These are phyloP conservation scores for Mycena chlorophos DNA, from an alignment of 768 basidiomycete genomes.

Conservation along the genomic window DNA sequence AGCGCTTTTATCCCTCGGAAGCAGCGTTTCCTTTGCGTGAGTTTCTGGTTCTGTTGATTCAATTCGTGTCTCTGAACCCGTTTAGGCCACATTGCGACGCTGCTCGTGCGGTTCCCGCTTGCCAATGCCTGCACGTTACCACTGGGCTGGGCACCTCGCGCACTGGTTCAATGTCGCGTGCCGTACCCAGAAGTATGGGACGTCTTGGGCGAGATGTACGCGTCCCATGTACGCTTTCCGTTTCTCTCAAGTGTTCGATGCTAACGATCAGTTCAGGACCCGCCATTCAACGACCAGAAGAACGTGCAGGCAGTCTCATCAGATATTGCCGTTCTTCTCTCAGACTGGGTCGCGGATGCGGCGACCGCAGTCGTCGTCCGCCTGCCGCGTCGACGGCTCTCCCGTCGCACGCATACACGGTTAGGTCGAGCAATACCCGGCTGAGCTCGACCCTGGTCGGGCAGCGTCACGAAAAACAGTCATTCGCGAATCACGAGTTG, in stretches of 20 bases:
- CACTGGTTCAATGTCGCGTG: constrained; percentile 79
- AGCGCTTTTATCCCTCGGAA: constrained; percentile 89
- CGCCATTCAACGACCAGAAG: constrained; percentile 79
- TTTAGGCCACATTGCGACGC: constrained; percentile 70
- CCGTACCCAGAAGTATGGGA: constrained; percentile 84
- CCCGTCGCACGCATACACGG: constrained; percentile 77
- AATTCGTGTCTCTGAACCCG: background rate
- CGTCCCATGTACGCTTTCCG: constrained; percentile 82
- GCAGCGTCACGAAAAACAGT: constrained; percentile 61
- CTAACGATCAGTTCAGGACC: no score
- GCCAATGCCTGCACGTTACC: constrained; percentile 58
- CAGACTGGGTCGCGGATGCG: constrained; percentile 80
- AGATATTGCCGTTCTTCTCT: constrained; percentile 78
- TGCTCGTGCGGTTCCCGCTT: constrained; percentile 74
- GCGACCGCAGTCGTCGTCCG: constrained; percentile 65
- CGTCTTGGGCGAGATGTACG: constrained; percentile 81
- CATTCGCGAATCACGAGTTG: constrained; percentile 69
- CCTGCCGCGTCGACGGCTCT: constrained; percentile 58
- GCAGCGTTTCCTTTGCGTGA: constrained; percentile 85
- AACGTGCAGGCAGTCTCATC: constrained; percentile 80
- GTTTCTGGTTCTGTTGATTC: constrained; percentile 28
- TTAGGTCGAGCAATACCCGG: constrained; percentile 72
- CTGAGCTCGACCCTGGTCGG: constrained; percentile 63
- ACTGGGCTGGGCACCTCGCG: constrained; percentile 79
- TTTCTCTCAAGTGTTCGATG: no score